These are phyloP conservation scores for Bryum argenteum DNA, from an alignment of 225 moss, liverwort and hornwort genomes.

Conservation along the genomic window DNA sequence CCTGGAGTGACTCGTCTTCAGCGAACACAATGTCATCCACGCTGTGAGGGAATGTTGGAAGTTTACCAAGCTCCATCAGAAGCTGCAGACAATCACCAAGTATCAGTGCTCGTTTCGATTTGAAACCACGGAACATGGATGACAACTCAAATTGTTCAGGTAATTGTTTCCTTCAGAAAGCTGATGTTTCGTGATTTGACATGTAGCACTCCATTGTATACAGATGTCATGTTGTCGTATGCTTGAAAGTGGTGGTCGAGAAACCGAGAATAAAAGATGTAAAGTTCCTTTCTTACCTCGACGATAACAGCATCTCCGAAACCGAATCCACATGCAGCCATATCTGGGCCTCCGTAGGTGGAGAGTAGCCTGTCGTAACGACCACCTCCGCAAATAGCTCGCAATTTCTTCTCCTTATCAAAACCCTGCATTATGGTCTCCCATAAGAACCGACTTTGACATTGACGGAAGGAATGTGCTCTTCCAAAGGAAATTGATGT, in stretches of 20 bases:
- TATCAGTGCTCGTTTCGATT: background rate
- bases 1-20: constrained; percentile 68
- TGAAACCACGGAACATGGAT: background rate
- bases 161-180: background rate
- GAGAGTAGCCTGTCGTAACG: constrained; percentile 94
- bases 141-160: background rate
- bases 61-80: constrained; percentile 73
- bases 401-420: constrained; percentile 73
- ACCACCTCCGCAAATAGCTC: constrained; percentile 94
- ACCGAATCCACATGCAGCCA: constrained; percentile 94
- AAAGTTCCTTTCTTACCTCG: constrained; percentile 55
- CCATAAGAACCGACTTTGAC: background rate
- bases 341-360: constrained; percentile 85
- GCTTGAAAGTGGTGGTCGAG: background rate
- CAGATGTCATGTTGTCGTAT: background rate
- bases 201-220: background rate
- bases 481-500: constrained; percentile 13
- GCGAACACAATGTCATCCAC: constrained; percentile 85
- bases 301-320: constrained; percentile 98
- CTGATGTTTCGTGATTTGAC: background rate
- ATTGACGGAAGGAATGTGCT: background rate
- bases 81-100: constrained; percentile 53
- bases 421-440: constrained; percentile 61
- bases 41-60: constrained; percentile 49
- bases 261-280: background rate